Percentiles rank a stretch among this genome's conserved stretches.
Evolutionary conservation across 1,139 yeast species (phyloP).

Genomic region (Suhomyces panamericanus): DNA sequence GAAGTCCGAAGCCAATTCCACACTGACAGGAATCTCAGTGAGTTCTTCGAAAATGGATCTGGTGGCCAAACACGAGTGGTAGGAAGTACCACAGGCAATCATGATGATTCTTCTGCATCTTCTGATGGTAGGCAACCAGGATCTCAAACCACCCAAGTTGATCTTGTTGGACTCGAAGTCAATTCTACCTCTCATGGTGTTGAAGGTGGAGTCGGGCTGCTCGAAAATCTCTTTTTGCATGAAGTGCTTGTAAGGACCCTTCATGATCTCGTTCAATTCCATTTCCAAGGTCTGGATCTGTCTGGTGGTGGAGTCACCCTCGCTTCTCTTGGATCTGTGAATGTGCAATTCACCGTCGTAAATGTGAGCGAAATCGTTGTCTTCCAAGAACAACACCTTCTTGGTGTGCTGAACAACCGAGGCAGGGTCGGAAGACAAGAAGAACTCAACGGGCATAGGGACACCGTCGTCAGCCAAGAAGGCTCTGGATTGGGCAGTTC

Average conservation of each 20-base stretch:
- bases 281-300: conserved; percentile 94
- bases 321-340: conserved; percentile 91
- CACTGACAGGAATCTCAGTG: conserved; percentile 93
- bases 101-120: conserved; percentile 93
- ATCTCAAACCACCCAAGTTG: conserved; percentile 86
- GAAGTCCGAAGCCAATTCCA: conserved; percentile 97
- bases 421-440: conserved; percentile 95
- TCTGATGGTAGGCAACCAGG: conserved; percentile 84
- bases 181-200: conserved; percentile 99
- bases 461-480: conserved; percentile 87
- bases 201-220: conserved; percentile 97
- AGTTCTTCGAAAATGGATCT: conserved; percentile 95
- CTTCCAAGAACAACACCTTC: conserved; percentile 93
- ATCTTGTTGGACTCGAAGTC: conserved; percentile 81
- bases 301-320: conserved; percentile 90
- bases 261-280: conserved; percentile 97
- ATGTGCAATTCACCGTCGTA: conserved; percentile 98
- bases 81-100: conserved; percentile 99
- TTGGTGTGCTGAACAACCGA: conserved; percentile 98
- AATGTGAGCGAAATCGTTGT: conserved; percentile 97
- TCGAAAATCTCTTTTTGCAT: conserved; percentile 99
- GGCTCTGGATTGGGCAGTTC: conserved; percentile 92
- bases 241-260: conserved; percentile 92
- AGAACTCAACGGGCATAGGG: conserved; percentile 94
- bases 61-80: conserved; percentile 96